These are phyloP conservation scores for Aspergillus proliferans DNA, from an alignment of 2,329 filamentous ascomycete genomes.

Conservation along the genomic window DNA sequence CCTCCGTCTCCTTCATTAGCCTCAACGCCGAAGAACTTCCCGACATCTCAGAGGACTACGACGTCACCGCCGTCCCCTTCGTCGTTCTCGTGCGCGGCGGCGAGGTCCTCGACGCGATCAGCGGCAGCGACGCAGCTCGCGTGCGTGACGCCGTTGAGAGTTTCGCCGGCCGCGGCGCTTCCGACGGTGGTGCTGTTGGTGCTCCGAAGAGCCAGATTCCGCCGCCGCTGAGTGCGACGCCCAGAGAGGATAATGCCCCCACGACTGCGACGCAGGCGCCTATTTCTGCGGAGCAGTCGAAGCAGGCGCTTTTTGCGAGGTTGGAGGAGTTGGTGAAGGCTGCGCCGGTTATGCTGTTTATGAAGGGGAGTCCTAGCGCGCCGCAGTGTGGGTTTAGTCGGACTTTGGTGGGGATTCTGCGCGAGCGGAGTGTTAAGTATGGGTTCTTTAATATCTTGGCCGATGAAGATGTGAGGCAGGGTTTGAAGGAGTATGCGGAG, in stretches of 20 bases:
- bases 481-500: conserved; percentile 93
- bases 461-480: conserved; percentile 93
- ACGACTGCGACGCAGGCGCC: conserved; percentile 26
- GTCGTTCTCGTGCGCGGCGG: conserved; percentile 74
- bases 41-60: conserved; percentile 85
- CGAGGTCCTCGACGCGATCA: conserved; percentile 74
- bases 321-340: conserved; percentile 84
- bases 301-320: conserved; percentile 78
- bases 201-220: conserved; percentile 31
- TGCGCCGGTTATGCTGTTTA: conserved; percentile 96
- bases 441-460: conserved; percentile 99
- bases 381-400: conserved; percentile 91
- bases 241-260: conserved; percentile 30
- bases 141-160: conserved; percentile 81
- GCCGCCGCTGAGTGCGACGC: conserved; percentile 35
- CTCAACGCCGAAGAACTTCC: conserved; percentile 92
- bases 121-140: conserved; percentile 80
- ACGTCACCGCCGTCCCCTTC: conserved; percentile 90
- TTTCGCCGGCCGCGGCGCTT: conserved; percentile 53
- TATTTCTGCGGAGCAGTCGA: conserved; percentile 49
- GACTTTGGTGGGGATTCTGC: conserved; percentile 76
- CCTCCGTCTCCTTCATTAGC: conserved; percentile 72
- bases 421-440: conserved; percentile 88
- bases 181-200: conserved; percentile 22
- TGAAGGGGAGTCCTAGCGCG: conserved; percentile 87